Evolutionary conservation across 2,329 filamentous ascomycete genomes (phyloP), one percentile per base, ranked within the genome.

Genomic region (Alternaria postmessia): DNA sequence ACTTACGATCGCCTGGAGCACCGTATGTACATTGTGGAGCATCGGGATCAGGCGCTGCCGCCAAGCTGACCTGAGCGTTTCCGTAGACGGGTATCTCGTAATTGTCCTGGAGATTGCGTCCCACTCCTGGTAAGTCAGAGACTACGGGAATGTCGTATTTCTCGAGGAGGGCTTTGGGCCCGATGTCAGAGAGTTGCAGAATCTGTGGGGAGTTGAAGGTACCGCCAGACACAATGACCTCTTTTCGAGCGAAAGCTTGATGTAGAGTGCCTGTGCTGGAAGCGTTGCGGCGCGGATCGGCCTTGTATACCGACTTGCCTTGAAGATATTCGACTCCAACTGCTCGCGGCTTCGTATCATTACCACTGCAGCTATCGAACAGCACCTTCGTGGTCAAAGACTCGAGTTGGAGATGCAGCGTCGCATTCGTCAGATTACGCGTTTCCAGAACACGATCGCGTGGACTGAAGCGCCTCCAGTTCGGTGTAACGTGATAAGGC

Each of bases 121-220:
- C 70, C 5, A 69, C 68, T 6, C 61, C 66, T 9, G 67, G 68
- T 1, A 86, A 83, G 63, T 89, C 80, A 4, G 82, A 78, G 16
- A 88, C 63, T 0, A 85, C 75, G 2, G 80, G 67, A 62, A 90
- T 89, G 14, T 79, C 76, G 69, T 85, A 81, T 48, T 80, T 78
- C 8, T 81, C 59, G 7, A 91, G 83, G 60, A 87, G 82, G 0
- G 76, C 68, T 9, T 75, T 69, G 0, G 86, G 86, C 0, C 88
- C 88, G 39, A 90, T 82, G 9, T 88, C 88, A 57, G 82, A 86
- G 0, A 89, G 83, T 76, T 88, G 85, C 5, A 90, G 83, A 4
- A 90, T 73, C 73, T 90, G 87, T 2, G 87, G 87, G 1, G 84
- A 84, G 74, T 89, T 86, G 73, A 86, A 89, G 0, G 86, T 82